Conservation (phyloP, 805 yeast genomes). For the Hanseniaspora occidentalis region DNA sequence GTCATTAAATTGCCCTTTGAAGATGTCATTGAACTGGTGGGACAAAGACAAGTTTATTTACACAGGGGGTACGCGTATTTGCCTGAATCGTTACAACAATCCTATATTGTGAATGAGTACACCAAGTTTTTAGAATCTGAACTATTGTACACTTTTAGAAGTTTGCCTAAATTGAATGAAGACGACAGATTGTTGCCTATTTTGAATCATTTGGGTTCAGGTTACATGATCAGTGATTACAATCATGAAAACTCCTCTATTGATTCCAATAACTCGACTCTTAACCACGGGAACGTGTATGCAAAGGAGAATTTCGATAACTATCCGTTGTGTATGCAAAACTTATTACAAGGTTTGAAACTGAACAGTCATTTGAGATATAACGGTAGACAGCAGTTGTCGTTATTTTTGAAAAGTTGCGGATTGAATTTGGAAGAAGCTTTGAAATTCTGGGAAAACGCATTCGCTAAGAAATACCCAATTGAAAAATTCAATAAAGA, state of each 20-base stretch:
- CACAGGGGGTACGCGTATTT: constrained; percentile 68
- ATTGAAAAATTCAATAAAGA: constrained; percentile 76
- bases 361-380: constrained; percentile 64
- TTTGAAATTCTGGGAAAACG: constrained; percentile 65
- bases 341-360: constrained; percentile 49
- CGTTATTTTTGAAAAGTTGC: constrained; percentile 76
- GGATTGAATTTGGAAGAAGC: constrained; percentile 87
- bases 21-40: constrained; percentile 64
- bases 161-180: constrained; percentile 77
- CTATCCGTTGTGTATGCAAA: constrained; percentile 73
- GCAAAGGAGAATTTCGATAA: constrained; percentile 42
- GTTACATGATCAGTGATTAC: constrained; percentile 47
- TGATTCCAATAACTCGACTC: constrained; percentile 29
- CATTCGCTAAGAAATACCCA: constrained; percentile 52
- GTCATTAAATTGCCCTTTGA: constrained; percentile 82
- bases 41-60: constrained; percentile 57
- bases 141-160: constrained; percentile 57
- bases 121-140: constrained; percentile 36
- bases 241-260: constrained; percentile 25
- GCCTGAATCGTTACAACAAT: constrained; percentile 69
- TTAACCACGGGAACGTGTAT: constrained; percentile 52
- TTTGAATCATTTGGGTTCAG: constrained; percentile 53
- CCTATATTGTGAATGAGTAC: constrained; percentile 59
- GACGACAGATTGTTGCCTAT: constrained; percentile 84
- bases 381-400: constrained; percentile 74